Evolutionary conservation across 2,329 filamentous ascomycete species (phyloP).

Genomic region (Sordariomycetes sp.): DNA sequence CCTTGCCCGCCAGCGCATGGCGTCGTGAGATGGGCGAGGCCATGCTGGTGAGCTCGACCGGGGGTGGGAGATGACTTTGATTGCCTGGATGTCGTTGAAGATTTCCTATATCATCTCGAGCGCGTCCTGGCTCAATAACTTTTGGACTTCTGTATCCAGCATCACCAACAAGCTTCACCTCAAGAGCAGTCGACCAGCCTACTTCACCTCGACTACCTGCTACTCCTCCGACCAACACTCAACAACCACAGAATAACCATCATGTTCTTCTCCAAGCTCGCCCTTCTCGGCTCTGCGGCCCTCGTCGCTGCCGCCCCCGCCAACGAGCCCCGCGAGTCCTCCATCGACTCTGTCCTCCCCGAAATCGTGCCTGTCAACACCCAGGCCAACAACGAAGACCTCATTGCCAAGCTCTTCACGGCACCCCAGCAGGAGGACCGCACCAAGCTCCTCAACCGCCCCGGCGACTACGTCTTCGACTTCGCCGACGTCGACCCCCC

Average conservation of each 20-base stretch:
- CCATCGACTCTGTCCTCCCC: not conserved
- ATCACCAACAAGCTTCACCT: no score
- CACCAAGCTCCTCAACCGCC: not conserved
- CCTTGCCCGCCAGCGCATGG: no score
- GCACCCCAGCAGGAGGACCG: not conserved
- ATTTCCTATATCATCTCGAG: no score
- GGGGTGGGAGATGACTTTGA: no score
- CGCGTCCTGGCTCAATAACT: no score
- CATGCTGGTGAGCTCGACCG: no score
- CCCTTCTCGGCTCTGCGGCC: not conserved
- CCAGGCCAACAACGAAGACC: not conserved
- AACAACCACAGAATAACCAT: not conserved
- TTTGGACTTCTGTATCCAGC: no score
- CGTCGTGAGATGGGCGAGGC: no score
- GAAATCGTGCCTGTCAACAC: not conserved
- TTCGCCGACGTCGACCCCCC: not conserved
- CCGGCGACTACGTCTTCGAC: slow-evolving; percentile 1
- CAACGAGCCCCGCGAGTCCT: not conserved
- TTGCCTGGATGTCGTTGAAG: no score
- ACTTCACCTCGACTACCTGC: no score
- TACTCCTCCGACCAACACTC: not conserved
- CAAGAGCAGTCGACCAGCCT: no score
- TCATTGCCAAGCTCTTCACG: not conserved
- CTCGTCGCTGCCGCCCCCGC: not conserved
- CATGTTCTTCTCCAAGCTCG: not conserved